Evolutionary conservation across 1,284 basidiomycete species (phyloP).

Genomic region (Ganoderma multipileum): DNA sequence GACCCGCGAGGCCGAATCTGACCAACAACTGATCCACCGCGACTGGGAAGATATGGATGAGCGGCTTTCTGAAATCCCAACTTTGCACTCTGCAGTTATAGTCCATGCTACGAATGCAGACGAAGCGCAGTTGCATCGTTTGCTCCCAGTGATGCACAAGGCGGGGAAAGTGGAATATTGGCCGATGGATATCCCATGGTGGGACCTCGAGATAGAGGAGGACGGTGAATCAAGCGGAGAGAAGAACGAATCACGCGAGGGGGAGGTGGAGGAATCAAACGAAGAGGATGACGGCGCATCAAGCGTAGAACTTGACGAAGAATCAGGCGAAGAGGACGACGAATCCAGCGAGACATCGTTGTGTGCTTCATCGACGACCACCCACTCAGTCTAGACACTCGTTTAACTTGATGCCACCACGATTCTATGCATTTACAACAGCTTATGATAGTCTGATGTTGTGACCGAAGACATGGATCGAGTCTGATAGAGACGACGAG

Average conservation of each 20-base stretch:
- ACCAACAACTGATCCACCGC: neutral
- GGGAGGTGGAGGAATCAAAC: too few relatives aligned
- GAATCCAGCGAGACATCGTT: neutral
- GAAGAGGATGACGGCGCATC: too few relatives aligned
- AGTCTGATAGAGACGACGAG: neutral
- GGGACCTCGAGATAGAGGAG: neutral
- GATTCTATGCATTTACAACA: slow-evolving; percentile 18
- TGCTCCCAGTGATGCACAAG: neutral
- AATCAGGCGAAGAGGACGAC: too few relatives aligned
- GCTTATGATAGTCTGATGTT: slow-evolving; percentile 19
- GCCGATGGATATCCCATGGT: neutral
- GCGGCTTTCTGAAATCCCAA: neutral
- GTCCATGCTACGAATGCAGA: neutral
- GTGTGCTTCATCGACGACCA: neutral
- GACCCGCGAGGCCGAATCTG: neutral
- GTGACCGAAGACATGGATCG: slow-evolving; percentile 16
- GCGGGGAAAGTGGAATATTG: neutral
- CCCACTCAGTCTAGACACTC: neutral
- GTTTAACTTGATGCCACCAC: neutral
- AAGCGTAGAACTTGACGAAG: too few relatives aligned
- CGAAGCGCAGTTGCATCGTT: neutral
- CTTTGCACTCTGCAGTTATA: neutral
- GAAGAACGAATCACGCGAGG: too few relatives aligned
- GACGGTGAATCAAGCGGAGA: neutral
- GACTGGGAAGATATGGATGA: neutral